Conservation (phyloP, 768 basidiomycete genomes). For the Termitomyces bulborhizus region DNA sequence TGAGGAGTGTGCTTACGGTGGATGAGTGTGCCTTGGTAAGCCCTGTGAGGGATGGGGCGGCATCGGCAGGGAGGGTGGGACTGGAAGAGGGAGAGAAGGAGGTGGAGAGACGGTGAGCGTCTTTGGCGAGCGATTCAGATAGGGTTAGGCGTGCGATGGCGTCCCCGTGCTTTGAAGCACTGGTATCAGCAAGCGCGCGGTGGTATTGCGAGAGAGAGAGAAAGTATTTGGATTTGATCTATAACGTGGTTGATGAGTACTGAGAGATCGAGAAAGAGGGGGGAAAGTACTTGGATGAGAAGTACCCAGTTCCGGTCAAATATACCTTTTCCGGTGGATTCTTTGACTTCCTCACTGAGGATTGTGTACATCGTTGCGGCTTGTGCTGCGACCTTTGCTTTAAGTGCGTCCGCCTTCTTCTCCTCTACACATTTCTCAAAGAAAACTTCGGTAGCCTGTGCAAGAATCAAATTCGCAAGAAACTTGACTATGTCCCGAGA, state of each 20-base stretch:
- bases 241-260: background rate
- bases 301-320: constrained; percentile 94
- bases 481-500: constrained; percentile 93
- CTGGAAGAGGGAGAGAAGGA: constrained; percentile 64
- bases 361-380: constrained; percentile 75
- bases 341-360: constrained; percentile 89
- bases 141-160: constrained; percentile 73
- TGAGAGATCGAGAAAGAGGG: background rate
- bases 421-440: constrained; percentile 92
- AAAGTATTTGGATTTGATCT: constrained; percentile 93
- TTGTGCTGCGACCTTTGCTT: constrained; percentile 82
- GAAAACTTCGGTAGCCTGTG: constrained; percentile 95
- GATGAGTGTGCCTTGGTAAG: constrained; percentile 80
- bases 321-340: constrained; percentile 94
- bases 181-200: constrained; percentile 71
- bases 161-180: constrained; percentile 79
- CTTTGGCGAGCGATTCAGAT: constrained; percentile 78
- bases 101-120: constrained; percentile 64
- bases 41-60: constrained; percentile 71
- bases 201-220: constrained; percentile 83
- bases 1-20: constrained; percentile 33
- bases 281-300: constrained; percentile 59
- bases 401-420: constrained; percentile 76
- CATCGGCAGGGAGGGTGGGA: constrained; percentile 83
- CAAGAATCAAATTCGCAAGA: constrained; percentile 78